Evolutionary conservation across 192 early-diverging fungal species (phyloP).

Genomic region (Phlyctochytrium arcticum): DNA sequence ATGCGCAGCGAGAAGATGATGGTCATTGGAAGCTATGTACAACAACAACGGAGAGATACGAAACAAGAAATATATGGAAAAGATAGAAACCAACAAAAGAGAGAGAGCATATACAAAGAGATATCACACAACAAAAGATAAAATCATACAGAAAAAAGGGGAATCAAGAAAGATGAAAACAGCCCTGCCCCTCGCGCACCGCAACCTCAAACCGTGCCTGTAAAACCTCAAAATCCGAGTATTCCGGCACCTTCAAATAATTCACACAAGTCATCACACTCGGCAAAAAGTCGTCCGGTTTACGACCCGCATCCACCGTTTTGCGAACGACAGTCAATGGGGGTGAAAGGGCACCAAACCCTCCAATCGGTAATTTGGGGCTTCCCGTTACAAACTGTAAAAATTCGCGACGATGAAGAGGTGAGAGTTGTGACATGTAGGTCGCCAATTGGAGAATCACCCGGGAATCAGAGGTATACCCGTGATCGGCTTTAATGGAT

Average conservation of each 20-base stretch:
- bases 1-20: no score
- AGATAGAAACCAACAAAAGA: no score
- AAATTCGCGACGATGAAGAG: conserved; percentile 67
- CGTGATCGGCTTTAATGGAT: conserved; percentile 80
- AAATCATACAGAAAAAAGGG: background rate
- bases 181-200: conserved; percentile 77
- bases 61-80: no score
- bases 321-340: conserved; percentile 87
- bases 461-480: conserved; percentile 68
- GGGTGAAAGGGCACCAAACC: conserved; percentile 76
- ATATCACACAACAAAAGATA: background rate
- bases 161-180: conserved; percentile 47
- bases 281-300: conserved; percentile 76
- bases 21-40: no score
- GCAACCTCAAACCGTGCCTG: conserved; percentile 63
- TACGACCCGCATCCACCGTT: conserved; percentile 35
- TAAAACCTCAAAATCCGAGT: conserved; percentile 62
- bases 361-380: conserved; percentile 85
- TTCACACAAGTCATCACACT: conserved; percentile 97
- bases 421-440: conserved; percentile 64
- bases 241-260: conserved; percentile 89
- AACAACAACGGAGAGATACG: no score
- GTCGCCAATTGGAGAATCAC: conserved; percentile 61
- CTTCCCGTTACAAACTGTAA: conserved; percentile 85
- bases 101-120: no score